phyloP scores from a whole-genome alignment of 306 rosid genomes.

The Acacia melanoxylon region DNA sequence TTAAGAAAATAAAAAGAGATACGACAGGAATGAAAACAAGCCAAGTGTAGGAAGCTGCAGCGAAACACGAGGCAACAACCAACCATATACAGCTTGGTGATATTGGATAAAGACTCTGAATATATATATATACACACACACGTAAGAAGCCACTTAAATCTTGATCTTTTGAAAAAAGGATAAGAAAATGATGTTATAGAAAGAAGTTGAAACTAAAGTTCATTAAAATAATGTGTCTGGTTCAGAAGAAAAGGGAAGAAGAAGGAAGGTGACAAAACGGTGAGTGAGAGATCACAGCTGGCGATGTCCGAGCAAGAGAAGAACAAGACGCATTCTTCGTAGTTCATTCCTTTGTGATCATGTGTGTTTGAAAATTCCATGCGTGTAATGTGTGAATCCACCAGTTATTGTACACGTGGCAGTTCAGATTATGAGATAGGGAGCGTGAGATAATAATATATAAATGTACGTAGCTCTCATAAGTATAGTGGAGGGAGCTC shows the following conservation, averaged over 20 bases:
- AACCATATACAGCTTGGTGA: background rate
- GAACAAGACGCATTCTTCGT: background rate
- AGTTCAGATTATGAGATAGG: too few species aligned
- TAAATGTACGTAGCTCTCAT: background rate
- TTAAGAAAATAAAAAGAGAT: background rate
- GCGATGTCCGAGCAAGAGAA: background rate
- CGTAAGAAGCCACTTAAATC: background rate
- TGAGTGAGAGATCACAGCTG: background rate
- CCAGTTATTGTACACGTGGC: background rate
- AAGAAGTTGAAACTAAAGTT: background rate
- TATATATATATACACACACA: background rate
- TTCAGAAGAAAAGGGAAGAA: background rate
- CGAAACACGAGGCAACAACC: constrained; percentile 18
- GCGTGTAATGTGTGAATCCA: background rate
- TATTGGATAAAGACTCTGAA: background rate
- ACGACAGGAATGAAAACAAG: background rate
- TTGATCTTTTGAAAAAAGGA: background rate
- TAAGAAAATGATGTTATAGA: background rate
- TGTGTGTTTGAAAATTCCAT: background rate
- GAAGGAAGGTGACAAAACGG: background rate
- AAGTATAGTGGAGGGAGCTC: background rate
- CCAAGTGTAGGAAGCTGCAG: background rate
- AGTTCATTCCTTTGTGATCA: background rate
- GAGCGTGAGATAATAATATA: background rate
- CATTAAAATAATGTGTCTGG: background rate